Base-by-base conservation (phyloP, 441 rosid species). In the Theobroma grandiflorum region DNA sequence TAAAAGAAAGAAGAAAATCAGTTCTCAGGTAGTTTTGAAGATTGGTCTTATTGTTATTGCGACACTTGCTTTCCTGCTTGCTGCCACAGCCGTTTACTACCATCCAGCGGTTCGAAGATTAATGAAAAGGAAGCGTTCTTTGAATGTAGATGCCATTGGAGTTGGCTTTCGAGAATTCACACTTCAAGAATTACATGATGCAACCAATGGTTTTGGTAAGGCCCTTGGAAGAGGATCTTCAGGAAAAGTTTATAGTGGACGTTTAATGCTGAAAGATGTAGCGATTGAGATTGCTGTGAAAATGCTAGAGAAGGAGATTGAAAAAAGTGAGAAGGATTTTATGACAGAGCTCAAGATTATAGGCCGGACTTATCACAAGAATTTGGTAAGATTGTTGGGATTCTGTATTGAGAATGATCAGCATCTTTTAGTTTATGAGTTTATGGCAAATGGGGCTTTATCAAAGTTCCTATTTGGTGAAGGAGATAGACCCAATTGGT, bases 341-440 rank as follows among this genome's bases (percentile, higher is more conserved):
- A 67, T 74, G 78, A 82, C 86, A 20, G 87, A 85, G 79, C 84
- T 85, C 50, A 78, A 77, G 38, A 81, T 82, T 7, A 87, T 83
- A 70, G 87, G 87, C 7, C 82, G 57, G 26, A 87, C 90, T 47
- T 81, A 81, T 75, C 90, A 87, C 75, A 85, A 71, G 72, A 85
- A 87, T 80, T 86, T 87, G 22, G 87, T 82, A 0, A 80, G 80
- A 33, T 75, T 85, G 59, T n/a, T 87, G 35, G 90, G 88, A 11
- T 84, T 83, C 42, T 84, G 87, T 52, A 78, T 72, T 1, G 79
- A 82, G 52, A 47, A 83, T 6, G 68, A 65, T 22, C 81, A 86
- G 61, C 72, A 84, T 10, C 82, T 86, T 76, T 57, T 86, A 22
- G 85, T 84, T 61, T 86, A 86, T 18, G 82, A 86, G 81, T 84